Base-by-base conservation (phyloP, 345 rosid genomes). In the Dipteronia sinensis region DNA sequence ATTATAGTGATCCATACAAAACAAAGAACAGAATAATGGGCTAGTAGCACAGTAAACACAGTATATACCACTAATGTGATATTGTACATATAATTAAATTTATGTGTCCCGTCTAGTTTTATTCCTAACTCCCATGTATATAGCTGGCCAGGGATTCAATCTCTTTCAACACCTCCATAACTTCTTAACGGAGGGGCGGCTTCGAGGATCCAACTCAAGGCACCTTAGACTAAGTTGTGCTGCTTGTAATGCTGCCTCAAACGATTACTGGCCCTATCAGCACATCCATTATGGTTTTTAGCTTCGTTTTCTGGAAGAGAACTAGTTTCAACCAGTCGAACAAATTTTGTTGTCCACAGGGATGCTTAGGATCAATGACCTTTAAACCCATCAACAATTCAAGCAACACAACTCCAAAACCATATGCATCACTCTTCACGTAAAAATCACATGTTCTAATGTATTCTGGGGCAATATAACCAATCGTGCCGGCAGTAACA, bases 361-460 rank as follows among this genome's bases (percentile, higher is more conserved):
- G 91, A 4, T 92, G 85, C 44, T 31, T 78, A 0, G 25, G 38
- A 53, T 90, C 89, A 5, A 85, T 65, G n/a, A 87, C 88, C 65
- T 92, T 79, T 69, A 76, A 47, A 53, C 94, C 92, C 1, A 89
- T 85, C 81, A 90, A 42, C 66, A 87, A 20, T 69, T 90, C 94
- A 1, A 90, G 85, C 69, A 90, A 77, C 76, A 90, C 89, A 20
- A 89, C 91, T 0, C 92, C 92, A 8, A 87, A 90, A 10, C 94
- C 89, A 7, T 89, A 90, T 53, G 89, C 94, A 73, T 90, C 94
- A 34, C 94, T 90, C 80, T 87, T 89, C 71, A 90, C 87, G 12
- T 87, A 87, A n/a, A 90, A 78, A 75, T 89, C 91, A 61, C 92
- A 92, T 87, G 81, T 90, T 76, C 91, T 89, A 74, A 91, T 76